Base-by-base conservation (phyloP, 2,329 filamentous ascomycete genomes). In the Colletotrichum ledebouriae region DNA sequence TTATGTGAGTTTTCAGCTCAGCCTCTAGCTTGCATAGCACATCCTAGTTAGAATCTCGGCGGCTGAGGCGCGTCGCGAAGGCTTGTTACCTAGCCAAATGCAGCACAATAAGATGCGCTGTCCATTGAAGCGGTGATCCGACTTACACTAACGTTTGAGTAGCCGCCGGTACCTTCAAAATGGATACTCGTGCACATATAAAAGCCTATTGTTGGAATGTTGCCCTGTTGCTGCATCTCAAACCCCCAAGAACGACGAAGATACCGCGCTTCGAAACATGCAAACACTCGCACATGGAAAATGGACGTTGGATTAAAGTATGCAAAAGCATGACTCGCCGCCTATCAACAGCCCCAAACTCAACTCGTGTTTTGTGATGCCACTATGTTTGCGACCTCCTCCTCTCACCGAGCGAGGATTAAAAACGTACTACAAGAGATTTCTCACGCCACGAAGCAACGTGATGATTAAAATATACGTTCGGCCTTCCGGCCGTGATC, bases 401-500 rank as follows among this genome's bases (percentile, higher is more conserved):
- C 49, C 49, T 52, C 49, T 34, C 49, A 20, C 6, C 25, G 29
- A n/a, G 13, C 25, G 17, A 52, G 25, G n/a, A 52, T 20, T 52
- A 37, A 29, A 22, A 34, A 34, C 17, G 34, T 29, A 29, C 1
- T 52, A 52, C 49, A 15, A 6, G 4, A n/a, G n/a, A 33, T 37
- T 52, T 10, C 49, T 52, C 29, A 34, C 1, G 2, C 49, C 52
- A 25, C 34, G 52, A 41, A 55, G 22, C 17, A 55, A 22, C 52
- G 6, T 39, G 34, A 41, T 1, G 12, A 20, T 15, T 2, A 10
- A 52, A 55, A 39, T 22, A 22, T 55, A n/a, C n/a, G 20, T n/a
- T 55, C 52, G 33, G 52, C 34, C n/a, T 55, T 41, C 52, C 25
- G 52, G 13, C 52, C 34, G 34, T 55, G 52, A 37, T 33, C n/a